Conservation (phyloP, 2,329 filamentous ascomycete genomes). For the Hirsutella thompsonii region DNA sequence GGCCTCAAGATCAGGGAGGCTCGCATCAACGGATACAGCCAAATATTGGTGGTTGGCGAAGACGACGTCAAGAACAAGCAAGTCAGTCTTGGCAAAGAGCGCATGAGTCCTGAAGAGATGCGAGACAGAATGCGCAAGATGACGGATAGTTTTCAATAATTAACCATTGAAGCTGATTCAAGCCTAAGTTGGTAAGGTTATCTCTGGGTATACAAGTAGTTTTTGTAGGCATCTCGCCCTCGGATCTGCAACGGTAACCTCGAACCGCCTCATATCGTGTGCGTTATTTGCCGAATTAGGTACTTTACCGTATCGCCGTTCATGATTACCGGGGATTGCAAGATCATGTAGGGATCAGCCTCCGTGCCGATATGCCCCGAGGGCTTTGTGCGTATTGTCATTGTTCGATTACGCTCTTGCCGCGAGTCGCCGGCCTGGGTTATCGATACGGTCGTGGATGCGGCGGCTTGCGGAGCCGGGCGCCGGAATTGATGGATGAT, state of each 20-base stretch:
- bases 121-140: constrained; percentile 30
- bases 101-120: constrained; percentile 31
- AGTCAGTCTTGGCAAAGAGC: constrained; percentile 31
- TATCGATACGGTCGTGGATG: neutral
- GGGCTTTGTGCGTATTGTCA: too few species aligned
- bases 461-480: neutral
- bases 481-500: neutral
- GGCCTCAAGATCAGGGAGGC: constrained; percentile 61
- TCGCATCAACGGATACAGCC: constrained; percentile 57
- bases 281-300: too few species aligned
- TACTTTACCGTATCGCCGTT: too few species aligned
- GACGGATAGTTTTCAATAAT: constrained; percentile 34
- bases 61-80: constrained; percentile 45
- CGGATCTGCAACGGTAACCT: too few species aligned
- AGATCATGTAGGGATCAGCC: too few species aligned
- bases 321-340: too few species aligned
- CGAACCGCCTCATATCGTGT: too few species aligned
- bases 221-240: neutral
- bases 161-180: neutral
- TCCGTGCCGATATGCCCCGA: too few species aligned
- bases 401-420: too few species aligned
- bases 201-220: neutral
- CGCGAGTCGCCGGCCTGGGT: too few species aligned
- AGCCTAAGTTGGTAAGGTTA: neutral
- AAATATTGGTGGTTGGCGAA: constrained; percentile 61